Evolutionary conservation across 2,329 filamentous ascomycete species (phyloP).

Genomic region (Pseudogymnoascus sp.): DNA sequence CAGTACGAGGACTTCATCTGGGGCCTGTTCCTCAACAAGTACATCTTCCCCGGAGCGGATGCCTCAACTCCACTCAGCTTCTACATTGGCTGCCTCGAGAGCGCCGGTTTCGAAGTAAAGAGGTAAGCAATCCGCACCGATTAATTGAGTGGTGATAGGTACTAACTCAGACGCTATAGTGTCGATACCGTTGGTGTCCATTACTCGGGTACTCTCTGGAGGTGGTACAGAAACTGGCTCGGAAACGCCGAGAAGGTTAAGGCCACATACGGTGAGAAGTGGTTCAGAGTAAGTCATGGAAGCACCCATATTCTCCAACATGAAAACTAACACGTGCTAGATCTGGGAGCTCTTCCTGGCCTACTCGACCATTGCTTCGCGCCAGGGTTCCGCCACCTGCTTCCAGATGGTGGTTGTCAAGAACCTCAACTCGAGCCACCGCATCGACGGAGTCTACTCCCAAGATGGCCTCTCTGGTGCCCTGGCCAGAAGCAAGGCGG

Average conservation of each 20-base stretch:
- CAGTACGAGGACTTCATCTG: conserved; percentile 67
- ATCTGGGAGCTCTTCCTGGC: conserved; percentile 92
- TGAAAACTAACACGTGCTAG: conserved; percentile 31
- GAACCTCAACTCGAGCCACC: conserved; percentile 82
- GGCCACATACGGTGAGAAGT: conserved; percentile 60
- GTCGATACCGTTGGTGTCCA: conserved; percentile 32
- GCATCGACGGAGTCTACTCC: conserved; percentile 61
- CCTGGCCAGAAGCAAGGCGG: conserved; percentile 14
- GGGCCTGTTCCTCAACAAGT: conserved; percentile 72
- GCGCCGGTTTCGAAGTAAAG: conserved; percentile 62
- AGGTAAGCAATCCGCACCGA: conserved; percentile 14
- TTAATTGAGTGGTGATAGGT: conserved; percentile 17
- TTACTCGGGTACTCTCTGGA: conserved; percentile 62
- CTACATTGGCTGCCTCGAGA: conserved; percentile 58
- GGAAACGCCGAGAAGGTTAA: conserved; percentile 61
- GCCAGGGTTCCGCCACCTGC: conserved; percentile 77
- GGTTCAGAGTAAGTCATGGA: conserved; percentile 52
- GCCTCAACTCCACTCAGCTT: conserved; percentile 61
- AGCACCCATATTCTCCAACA: neutral
- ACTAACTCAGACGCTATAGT: neutral
- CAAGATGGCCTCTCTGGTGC: conserved; percentile 65
- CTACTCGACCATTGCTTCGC: conserved; percentile 73
- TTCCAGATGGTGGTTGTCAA: conserved; percentile 82
- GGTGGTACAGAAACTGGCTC: conserved; percentile 69
- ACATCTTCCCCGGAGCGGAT: conserved; percentile 65